A percentile compares a stretch with the other conserved stretches of the same genome.
Conservation (phyloP, 2,329 filamentous ascomycete species). For the Colletotrichum sp. region DNA sequence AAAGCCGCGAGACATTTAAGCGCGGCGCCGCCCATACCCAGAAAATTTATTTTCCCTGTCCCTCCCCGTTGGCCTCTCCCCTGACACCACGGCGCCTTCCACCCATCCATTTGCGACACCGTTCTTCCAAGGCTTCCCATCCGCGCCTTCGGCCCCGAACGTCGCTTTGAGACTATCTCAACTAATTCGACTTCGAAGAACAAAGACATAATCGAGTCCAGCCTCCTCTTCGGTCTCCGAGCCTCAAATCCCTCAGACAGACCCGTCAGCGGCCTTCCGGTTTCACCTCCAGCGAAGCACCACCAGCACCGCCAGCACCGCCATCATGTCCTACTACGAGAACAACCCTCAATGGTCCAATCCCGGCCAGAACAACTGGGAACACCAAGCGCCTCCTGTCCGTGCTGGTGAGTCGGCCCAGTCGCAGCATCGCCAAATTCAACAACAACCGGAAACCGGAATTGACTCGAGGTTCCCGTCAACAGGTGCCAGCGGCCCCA, state of each 20-base stretch:
- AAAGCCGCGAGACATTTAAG: conserved; percentile 24
- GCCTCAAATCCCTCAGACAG: neutral
- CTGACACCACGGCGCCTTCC: conserved; percentile 21
- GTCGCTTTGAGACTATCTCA: conserved; percentile 4
- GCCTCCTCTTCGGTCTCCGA: neutral
- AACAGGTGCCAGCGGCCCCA: conserved; percentile 76
- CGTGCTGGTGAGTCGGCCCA: conserved; percentile 34
- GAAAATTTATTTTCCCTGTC: conserved; percentile 22
- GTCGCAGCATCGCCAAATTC: conserved; percentile 14
- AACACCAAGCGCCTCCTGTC: conserved; percentile 49
- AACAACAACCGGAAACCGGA: conserved; percentile 7
- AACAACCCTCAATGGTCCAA: conserved; percentile 45
- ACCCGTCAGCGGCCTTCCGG: neutral
- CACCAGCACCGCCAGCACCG: neutral
- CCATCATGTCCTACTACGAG: conserved; percentile 51
- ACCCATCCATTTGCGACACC: conserved; percentile 21
- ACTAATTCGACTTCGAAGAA: conserved; percentile 15
- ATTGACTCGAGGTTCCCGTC: conserved; percentile 22
- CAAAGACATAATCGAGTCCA: neutral
- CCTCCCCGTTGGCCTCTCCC: conserved; percentile 20
- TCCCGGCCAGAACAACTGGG: conserved; percentile 46
- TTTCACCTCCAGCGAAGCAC: neutral
- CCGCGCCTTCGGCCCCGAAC: conserved; percentile 14
- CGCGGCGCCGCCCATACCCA: conserved; percentile 19
- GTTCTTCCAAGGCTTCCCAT: conserved; percentile 9